phyloP scores from a whole-genome alignment of 768 basidiomycete genomes.

The Kwoniella mangroviensis region DNA sequence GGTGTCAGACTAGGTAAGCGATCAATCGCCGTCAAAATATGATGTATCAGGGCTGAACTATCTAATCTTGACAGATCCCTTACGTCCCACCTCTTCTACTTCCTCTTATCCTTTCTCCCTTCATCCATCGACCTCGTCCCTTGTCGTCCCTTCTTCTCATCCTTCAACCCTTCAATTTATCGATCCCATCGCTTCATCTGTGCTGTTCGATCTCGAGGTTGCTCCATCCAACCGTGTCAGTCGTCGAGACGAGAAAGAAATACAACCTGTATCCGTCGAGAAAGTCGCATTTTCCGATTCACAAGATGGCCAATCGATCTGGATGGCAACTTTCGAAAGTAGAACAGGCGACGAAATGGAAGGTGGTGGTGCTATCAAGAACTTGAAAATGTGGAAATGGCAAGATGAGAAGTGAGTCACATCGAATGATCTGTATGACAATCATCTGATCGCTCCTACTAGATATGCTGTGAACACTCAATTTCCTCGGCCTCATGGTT shows the following conservation, averaged over 20 bases:
- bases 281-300: conserved; percentile 65
- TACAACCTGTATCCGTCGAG: conserved; percentile 78
- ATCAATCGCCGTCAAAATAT: conserved; percentile 67
- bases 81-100: conserved; percentile 58
- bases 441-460: neutral
- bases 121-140: conserved; percentile 72
- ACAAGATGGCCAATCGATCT: conserved; percentile 64
- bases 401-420: conserved; percentile 63
- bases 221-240: conserved; percentile 91
- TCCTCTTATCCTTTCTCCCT: conserved; percentile 70
- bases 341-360: conserved; percentile 72
- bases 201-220: conserved; percentile 86
- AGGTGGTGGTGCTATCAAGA: conserved; percentile 65
- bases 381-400: conserved; percentile 92
- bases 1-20: conserved; percentile 68
- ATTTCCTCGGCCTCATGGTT: conserved; percentile 83
- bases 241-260: conserved; percentile 72
- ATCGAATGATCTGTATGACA: neutral
- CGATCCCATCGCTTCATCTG: conserved; percentile 70
- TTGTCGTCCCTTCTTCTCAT: conserved; percentile 90
- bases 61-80: conserved; percentile 68
- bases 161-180: conserved; percentile 93
- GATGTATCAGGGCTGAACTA: conserved; percentile 60
- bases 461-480: conserved; percentile 74
- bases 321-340: conserved; percentile 89